Base-by-base conservation (phyloP, 495 filamentous ascomycete species). In the Hyaloscypha finlandica region DNA sequence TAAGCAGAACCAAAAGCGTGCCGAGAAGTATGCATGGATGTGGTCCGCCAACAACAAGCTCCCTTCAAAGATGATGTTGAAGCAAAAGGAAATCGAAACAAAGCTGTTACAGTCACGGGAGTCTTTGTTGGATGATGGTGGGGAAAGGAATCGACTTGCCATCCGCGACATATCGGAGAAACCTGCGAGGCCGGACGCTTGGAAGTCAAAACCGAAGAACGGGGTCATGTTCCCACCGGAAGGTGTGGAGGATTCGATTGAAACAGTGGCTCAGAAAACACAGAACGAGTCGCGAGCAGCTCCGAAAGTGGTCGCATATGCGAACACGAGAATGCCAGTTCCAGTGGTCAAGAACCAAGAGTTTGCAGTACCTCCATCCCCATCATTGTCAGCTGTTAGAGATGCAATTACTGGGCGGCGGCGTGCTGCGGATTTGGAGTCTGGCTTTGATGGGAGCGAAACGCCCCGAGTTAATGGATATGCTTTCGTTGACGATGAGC, bases 391-490 rank as follows among this genome's bases (percentile, higher is more conserved):
- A 4, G 88, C 92, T 12, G 87, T 98, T 54, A 83, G 90, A 69
- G 92, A 92, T 68, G 95, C 95, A 16, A 96, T 99, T 70, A 87
- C 90, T 3, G 93, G 95, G 14, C 86, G 84, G 0, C 85, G 88
- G 5, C 84, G 87, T 19, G 78, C 81, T 4, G 84, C 83, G 2
- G 84, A 86, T n/a, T 85, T 87, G 0, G 90, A 96, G 71, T 82
- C 85, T 8, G 88, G 84, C 4, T 86, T 86, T 33, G 78, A 78
- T 3, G 80, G 78, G 22, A 88, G 86, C n/a, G 90, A 95, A 74
- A 97, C 95, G 1, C 95, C 95, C 0, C 84, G 92, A 3, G 92
- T 98, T 0, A 92, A 92, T 63, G 95, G 95, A 25, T 99, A 97
- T 72, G 87, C 91, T 3, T 98, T 97, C 76, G 95, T 99, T 52